Evolutionary conservation across 495 filamentous ascomycete genomes (phyloP).

Genomic region (Daldinia grandis): DNA sequence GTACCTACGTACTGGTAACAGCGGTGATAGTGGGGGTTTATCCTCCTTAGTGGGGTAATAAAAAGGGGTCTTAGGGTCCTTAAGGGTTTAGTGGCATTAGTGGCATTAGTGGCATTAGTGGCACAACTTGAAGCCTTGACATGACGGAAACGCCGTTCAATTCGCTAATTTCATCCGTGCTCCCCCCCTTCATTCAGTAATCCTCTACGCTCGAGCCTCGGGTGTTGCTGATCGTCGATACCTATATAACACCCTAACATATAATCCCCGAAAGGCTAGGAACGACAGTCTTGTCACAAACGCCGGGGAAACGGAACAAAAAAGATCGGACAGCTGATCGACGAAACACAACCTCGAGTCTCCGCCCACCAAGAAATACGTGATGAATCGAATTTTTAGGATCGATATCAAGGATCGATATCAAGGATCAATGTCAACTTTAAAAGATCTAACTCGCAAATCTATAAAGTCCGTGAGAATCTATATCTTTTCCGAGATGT

Average conservation of each 20-base stretch:
- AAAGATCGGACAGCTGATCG: conserved; percentile 7
- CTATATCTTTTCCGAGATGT: not conserved
- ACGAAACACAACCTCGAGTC: not conserved
- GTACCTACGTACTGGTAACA: not conserved
- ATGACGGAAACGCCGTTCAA: not conserved
- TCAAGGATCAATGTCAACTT: not conserved
- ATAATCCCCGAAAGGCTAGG: conserved; percentile 31
- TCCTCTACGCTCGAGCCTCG: conserved; percentile 29
- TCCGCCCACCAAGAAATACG: not conserved
- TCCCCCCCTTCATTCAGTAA: not conserved
- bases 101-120: too few species aligned
- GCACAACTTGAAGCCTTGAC: not conserved
- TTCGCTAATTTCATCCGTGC: not conserved
- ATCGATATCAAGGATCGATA: not conserved
- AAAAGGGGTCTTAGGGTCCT: conserved; percentile 1
- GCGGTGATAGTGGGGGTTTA: not conserved
- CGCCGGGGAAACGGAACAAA: conserved; percentile 22
- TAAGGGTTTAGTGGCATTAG: not conserved
- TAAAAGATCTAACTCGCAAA: not conserved
- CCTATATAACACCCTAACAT: conserved; percentile 27
- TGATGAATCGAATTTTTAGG: not conserved
- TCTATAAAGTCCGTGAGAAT: not conserved
- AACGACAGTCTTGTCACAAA: conserved; percentile 12
- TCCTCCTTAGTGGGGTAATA: conserved; percentile 8
- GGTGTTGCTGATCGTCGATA: conserved; percentile 23